Base-by-base conservation (phyloP, 2,329 filamentous ascomycete genomes). In the Remersonia thermophila region DNA sequence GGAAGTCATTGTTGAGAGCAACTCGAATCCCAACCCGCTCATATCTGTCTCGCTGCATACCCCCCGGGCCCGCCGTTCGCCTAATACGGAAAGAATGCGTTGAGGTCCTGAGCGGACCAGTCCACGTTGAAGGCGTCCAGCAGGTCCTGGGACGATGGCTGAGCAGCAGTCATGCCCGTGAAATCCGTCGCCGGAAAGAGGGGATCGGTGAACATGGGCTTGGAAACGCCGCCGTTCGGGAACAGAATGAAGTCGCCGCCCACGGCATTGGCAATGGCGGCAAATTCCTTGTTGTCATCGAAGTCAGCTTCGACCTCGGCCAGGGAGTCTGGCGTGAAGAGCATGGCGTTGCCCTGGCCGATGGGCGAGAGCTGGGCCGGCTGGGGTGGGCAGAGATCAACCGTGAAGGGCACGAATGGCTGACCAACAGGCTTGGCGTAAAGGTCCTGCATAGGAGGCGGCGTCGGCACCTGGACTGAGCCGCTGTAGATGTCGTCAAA, bases 261-360 rank as follows among this genome's bases (percentile, higher is more conserved):
- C 8, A 54, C 38, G 2, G 42, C 37, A 20, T 45, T 44, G 14
- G 43, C 36, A 30, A 50, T 60, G n/a, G 54, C 59, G 32, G 57
- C 59, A 23, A 60, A 58, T 18, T 52, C 50, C 3, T 59, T 51
- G 26, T 60, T 61, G 20, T 78, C 76, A 28, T 73, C 70, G 47
- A 76, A 81, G 27, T 68, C 70, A 49, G 84, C 79, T 41, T 85
- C 80, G 17, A 75, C 65, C 16, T 73, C 69, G 13, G 63, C 61
- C 41, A 75, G 56, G 0, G 77, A 77, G 29, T 67, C 67, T 32
- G 80, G 76, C 8, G 80, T 80, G 57, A 69, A 80, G 23, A 84
- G 67, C 61, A 83, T 81, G 2, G 75, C 62, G 41, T 80, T 77
- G 26, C 71, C 68, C 48, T 83, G 79, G 4, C 77, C 80, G 36